phyloP scores from a whole-genome alignment of 768 basidiomycete genomes.

The Tylopilus rubrobrunneus region DNA sequence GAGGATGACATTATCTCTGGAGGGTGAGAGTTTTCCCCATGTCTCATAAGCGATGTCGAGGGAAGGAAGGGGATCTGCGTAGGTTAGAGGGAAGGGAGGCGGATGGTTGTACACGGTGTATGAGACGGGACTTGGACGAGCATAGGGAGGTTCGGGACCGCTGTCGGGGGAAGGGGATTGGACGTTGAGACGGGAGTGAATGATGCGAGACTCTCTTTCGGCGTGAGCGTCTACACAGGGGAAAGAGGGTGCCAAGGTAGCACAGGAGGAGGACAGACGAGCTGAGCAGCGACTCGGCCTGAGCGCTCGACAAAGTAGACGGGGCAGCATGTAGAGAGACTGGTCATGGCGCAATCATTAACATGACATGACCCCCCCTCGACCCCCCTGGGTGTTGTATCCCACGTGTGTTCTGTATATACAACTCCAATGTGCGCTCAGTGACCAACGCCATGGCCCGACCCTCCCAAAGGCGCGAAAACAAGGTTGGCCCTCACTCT shows the following conservation, averaged over 20 bases:
- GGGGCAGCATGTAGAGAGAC: neutral
- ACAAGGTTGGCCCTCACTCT: constrained; percentile 30
- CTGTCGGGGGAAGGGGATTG: constrained; percentile 31
- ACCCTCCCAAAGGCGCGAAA: constrained; percentile 12
- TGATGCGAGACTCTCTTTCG: constrained; percentile 55
- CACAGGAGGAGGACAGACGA: neutral
- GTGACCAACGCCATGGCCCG: neutral
- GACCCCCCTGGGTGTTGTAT: no score
- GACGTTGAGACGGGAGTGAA: constrained; percentile 4
- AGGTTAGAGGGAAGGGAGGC: constrained; percentile 61
- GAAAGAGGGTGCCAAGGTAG: constrained; percentile 33
- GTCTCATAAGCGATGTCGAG: constrained; percentile 96
- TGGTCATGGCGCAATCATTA: neutral
- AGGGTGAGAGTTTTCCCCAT: constrained; percentile 84
- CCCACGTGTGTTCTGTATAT: no score
- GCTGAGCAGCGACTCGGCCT: neutral
- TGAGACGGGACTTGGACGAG: constrained; percentile 68
- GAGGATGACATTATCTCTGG: constrained; percentile 84
- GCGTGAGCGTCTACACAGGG: constrained; percentile 85
- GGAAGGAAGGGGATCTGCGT: constrained; percentile 55
- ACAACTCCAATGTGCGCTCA: no score
- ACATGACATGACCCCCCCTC: neutral
- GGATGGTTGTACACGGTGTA: constrained; percentile 69
- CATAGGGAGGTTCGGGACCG: constrained; percentile 82
- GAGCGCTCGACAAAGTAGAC: neutral